Base-by-base conservation (phyloP, 805 yeast genomes). In the Peterozyma xylosa region DNA sequence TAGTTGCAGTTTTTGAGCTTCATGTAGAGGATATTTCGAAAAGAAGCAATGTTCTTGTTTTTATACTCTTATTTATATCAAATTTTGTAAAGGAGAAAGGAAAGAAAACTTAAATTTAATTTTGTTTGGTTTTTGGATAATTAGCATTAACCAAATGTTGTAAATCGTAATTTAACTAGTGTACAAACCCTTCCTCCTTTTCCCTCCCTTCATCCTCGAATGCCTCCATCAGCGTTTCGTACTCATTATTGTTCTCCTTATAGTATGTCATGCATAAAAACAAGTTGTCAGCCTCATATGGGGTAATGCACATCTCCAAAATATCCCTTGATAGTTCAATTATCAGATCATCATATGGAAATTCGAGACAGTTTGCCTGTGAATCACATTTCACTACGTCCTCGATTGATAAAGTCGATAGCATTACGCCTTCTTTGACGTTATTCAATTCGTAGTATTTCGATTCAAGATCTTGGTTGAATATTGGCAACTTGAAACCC, bases 251-350 rank as follows among this genome's bases (percentile, higher is more conserved):
- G 40, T 44, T 50, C 30, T 58, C 56, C 34, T 51, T 46, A 39
- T 53, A 68, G 47, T 61, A 63, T 48, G 78, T 78, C 78, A 86
- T 82, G 46, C 86, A 78, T 46, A 74, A 64, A 57, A 78, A 86
- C 48, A 87, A 63, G 42, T 78, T 76, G 59, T 88, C 95, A 1
- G 88, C 87, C 52, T 86, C 95, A 50, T 84, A 89, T 53, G 81
- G 80, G 3, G 87, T 82, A 10, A 80, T 74, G 47, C 80, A 78
- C 27, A 73, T 70, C 46, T 81, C 87, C 43, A 88, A 64, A 15
- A 87, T 73, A 49, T 81, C 86, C 48, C 87, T 68, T 0, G 95
- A 82, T 54, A 82, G 64, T 48, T 81, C 87, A 34, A 83, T 76
- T 2, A 79, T 76, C 45, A 76, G 80, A 45, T 69, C 74, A 45